Conservation (phyloP, 176 grass and related monocot genomes). For the Eleusine indica region DNA sequence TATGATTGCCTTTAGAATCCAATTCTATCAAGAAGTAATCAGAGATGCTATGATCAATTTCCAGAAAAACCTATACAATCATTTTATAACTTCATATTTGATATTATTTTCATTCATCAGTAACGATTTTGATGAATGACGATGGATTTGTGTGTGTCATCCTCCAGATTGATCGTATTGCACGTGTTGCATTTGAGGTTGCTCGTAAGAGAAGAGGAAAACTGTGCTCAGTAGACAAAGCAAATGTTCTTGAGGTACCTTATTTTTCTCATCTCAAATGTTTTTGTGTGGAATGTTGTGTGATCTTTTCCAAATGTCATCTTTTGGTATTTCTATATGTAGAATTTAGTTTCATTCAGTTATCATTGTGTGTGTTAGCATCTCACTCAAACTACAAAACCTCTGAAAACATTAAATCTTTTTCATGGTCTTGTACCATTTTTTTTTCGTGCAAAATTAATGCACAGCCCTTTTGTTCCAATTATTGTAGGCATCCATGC, state of each 20-base stretch:
- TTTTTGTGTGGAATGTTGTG: conserved; percentile 22
- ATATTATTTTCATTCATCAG: conserved; percentile 14
- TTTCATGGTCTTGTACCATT: too few relatives aligned
- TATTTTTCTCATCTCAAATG: conserved; percentile 7
- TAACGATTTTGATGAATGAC: conserved; percentile 24
- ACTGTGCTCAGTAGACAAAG: conserved; percentile 92
- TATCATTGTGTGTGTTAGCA: not conserved
- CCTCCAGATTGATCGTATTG: conserved; percentile 80
- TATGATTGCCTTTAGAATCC: not conserved
- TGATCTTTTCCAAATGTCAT: not conserved
- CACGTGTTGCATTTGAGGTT: conserved; percentile 84
- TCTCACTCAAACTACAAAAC: not conserved
- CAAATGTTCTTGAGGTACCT: conserved; percentile 91
- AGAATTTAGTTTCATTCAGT: not conserved
- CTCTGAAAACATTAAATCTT: not conserved
- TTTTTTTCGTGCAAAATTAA: not conserved
- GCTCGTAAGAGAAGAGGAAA: conserved; percentile 77
- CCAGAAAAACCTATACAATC: not conserved
- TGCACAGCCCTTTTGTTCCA: conserved; percentile 8
- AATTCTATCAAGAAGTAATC: not conserved
- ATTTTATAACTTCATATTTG: not conserved
- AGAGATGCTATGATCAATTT: conserved; percentile 12
- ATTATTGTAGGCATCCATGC: conserved; percentile 81
- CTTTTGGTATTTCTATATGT: not conserved
- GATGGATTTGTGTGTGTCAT: not conserved